These are phyloP conservation scores for Ceratocystis colombiana DNA, from an alignment of 2,329 filamentous ascomycete genomes.

Conservation along the genomic window DNA sequence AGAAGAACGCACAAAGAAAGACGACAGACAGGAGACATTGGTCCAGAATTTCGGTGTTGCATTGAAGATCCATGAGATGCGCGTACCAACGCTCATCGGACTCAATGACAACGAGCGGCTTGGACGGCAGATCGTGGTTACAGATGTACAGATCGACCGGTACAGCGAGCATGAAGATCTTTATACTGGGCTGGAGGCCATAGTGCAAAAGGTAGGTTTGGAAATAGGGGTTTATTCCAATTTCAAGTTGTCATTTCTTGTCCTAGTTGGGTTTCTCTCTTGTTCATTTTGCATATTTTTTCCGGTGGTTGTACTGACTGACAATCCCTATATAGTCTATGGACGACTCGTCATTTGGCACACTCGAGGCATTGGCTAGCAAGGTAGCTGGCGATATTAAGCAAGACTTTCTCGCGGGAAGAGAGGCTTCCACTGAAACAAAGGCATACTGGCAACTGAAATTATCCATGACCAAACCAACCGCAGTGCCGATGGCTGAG, in stretches of 20 bases:
- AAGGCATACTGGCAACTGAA: constrained; percentile 42
- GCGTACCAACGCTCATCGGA: constrained; percentile 58
- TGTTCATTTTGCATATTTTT: neutral
- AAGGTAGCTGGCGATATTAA: constrained; percentile 41
- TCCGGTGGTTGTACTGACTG: constrained; percentile 3
- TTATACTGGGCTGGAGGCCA: constrained; percentile 47
- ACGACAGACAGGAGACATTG: neutral
- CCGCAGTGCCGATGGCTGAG: constrained; percentile 62
- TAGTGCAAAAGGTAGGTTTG: constrained; percentile 42
- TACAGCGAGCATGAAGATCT: constrained; percentile 40
- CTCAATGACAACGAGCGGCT: constrained; percentile 61
- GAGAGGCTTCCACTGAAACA: constrained; percentile 22
- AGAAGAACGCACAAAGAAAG: no score
- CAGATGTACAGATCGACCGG: constrained; percentile 52
- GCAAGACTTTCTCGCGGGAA: constrained; percentile 33
- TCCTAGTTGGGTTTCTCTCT: neutral
- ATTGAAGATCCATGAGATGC: constrained; percentile 47
- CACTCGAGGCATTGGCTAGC: constrained; percentile 50
- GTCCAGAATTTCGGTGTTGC: constrained; percentile 30
- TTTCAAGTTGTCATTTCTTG: neutral
- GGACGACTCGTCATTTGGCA: constrained; percentile 49
- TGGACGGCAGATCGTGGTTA: constrained; percentile 55
- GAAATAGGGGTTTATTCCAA: no score
- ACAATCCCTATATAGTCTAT: constrained; percentile 40
- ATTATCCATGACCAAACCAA: constrained; percentile 59